A percentile compares a stretch with the other conserved stretches of the same genome.
Evolutionary conservation across 306 rosid species (phyloP).

Genomic region (Trifolium dubium): DNA sequence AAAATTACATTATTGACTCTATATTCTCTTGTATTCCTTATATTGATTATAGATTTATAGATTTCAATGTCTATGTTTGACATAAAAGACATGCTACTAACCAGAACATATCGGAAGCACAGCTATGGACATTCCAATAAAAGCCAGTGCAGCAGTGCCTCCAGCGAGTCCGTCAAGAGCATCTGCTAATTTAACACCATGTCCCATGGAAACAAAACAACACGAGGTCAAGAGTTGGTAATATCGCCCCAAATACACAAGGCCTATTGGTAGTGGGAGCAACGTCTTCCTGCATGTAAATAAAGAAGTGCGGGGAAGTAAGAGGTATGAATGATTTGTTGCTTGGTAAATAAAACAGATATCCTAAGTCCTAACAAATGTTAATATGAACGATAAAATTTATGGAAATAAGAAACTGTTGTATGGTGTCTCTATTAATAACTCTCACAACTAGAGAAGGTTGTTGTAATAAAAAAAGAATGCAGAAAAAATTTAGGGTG

Average conservation of each 20-base stretch:
- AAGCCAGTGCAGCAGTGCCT: slow-evolving; percentile 94
- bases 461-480: neutral
- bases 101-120: slow-evolving; percentile 97
- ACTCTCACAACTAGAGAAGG: neutral
- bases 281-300: slow-evolving; percentile 77
- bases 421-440: neutral
- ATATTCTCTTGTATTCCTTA: neutral
- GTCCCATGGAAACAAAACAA: slow-evolving; percentile 87
- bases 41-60: slow-evolving; percentile 17
- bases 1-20: slow-evolving; percentile 6
- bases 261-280: slow-evolving; percentile 89
- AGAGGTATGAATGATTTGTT: slow-evolving; percentile 29
- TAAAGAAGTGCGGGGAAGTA: slow-evolving; percentile 36
- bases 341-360: slow-evolving; percentile 28
- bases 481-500: neutral
- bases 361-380: slow-evolving; percentile 12
- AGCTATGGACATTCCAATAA: slow-evolving; percentile 89
- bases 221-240: slow-evolving; percentile 77
- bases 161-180: slow-evolving; percentile 97
- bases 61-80: slow-evolving; percentile 11
- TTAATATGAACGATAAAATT: neutral
- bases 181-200: slow-evolving; percentile 83
- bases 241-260: slow-evolving; percentile 72
- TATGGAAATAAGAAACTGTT: neutral
- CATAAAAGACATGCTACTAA: slow-evolving; percentile 52